phyloP scores from a whole-genome alignment of 139 green algal species.

The Spirogloea muscicola region DNA sequence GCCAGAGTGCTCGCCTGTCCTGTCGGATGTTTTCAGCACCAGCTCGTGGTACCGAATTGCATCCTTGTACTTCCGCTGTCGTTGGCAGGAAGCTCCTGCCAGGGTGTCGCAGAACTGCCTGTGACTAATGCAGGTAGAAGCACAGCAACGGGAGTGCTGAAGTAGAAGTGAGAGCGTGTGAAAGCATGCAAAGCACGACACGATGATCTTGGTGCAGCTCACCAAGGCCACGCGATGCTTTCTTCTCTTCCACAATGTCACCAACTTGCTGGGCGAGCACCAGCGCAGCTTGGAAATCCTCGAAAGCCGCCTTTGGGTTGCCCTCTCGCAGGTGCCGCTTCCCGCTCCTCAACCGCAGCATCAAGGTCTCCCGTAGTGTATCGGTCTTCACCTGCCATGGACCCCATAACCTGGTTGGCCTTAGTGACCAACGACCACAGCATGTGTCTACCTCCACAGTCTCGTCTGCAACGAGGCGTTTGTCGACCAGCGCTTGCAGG shows the following conservation, averaged over 20 bases:
- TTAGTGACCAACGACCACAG: too few relatives aligned
- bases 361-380: not conserved
- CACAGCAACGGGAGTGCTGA: too few relatives aligned
- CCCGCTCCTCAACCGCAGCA: conserved; percentile 21
- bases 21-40: conserved; percentile 40
- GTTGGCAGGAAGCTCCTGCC: conserved; percentile 16
- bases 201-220: not conserved
- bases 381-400: conserved; percentile 2
- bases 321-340: conserved; percentile 32
- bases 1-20: conserved; percentile 14
- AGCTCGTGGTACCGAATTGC: conserved; percentile 30
- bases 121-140: too few relatives aligned
- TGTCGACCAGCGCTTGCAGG: too few relatives aligned
- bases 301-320: not conserved
- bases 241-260: conserved; percentile 44
- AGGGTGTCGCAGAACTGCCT: too few relatives aligned
- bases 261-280: conserved; percentile 9
- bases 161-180: not conserved
- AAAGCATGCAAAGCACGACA: not conserved
- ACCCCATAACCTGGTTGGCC: too few relatives aligned
- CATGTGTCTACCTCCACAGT: too few relatives aligned
- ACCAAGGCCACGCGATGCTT: conserved; percentile 40
- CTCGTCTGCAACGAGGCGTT: too few relatives aligned
- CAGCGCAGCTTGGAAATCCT: conserved; percentile 37
- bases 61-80: conserved; percentile 21